Evolutionary conservation across 306 rosid species (phyloP).

Genomic region (Vachellia collinsii): DNA sequence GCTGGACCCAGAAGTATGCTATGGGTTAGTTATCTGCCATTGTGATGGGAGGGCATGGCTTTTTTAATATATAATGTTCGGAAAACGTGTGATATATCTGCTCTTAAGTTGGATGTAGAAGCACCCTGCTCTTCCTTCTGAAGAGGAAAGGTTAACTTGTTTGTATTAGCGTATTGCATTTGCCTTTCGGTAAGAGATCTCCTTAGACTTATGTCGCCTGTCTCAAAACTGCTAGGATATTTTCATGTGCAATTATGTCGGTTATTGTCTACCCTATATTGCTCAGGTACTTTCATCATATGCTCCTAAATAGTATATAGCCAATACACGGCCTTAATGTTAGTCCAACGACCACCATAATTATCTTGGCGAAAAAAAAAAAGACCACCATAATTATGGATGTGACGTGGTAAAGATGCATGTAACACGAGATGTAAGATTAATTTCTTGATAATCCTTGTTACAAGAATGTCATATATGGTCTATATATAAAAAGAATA

Average conservation of each 20-base stretch:
- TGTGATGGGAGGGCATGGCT: conserved; percentile 30
- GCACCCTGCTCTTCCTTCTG: conserved; percentile 36
- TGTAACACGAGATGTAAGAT: not conserved
- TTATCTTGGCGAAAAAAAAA: too few species aligned
- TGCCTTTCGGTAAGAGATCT: not conserved
- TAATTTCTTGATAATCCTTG: too few species aligned
- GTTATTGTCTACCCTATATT: not conserved
- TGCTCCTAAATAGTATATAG: not conserved
- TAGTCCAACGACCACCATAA: not conserved
- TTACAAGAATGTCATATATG: too few species aligned
- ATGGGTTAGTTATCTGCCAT: conserved; percentile 56
- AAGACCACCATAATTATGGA: not conserved
- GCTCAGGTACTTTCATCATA: not conserved
- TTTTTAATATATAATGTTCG: not conserved
- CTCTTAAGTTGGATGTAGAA: conserved; percentile 33
- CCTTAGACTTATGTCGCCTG: not conserved
- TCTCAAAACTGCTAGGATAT: not conserved
- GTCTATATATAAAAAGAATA: too few species aligned
- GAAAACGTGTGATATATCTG: conserved; percentile 28
- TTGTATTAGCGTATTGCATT: conserved; percentile 30
- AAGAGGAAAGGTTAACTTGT: conserved; percentile 40
- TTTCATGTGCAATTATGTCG: not conserved
- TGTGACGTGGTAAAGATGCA: not conserved
- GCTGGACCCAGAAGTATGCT: conserved; percentile 87
- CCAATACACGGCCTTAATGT: too few species aligned